Conservation (phyloP, 805 yeast genomes). For the Maudiozyma bulderi region DNA sequence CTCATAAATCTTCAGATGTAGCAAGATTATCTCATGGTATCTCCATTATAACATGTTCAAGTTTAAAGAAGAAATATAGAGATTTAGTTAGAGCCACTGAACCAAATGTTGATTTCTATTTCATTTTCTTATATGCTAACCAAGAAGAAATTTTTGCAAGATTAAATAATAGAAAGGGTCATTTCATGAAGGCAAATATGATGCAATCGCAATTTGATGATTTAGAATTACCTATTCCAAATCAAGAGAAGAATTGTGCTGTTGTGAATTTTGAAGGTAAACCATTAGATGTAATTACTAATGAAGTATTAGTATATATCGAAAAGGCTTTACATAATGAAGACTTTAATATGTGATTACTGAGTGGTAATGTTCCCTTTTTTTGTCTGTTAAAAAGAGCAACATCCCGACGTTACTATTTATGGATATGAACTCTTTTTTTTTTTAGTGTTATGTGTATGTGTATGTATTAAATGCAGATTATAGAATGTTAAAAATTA, state of each 20-base stretch:
- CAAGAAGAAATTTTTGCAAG: slow-evolving; percentile 52
- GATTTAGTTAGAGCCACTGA: slow-evolving; percentile 38
- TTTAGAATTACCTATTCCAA: slow-evolving; percentile 57
- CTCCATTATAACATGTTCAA: slow-evolving; percentile 70
- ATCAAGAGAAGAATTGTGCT: slow-evolving; percentile 22
- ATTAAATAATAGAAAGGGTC: slow-evolving; percentile 56
- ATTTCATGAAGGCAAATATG: slow-evolving; percentile 85
- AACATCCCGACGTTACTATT: too few species aligned
- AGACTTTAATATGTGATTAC: neutral
- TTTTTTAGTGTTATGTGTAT: neutral
- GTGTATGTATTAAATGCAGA: neutral
- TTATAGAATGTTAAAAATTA: neutral
- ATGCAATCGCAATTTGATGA: slow-evolving; percentile 66
- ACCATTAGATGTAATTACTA: slow-evolving; percentile 14
- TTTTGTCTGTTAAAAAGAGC: too few species aligned
- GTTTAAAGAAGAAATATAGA: slow-evolving; percentile 68
- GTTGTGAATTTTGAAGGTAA: slow-evolving; percentile 26
- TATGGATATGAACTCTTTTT: too few species aligned
- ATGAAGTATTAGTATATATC: slow-evolving; percentile 7
- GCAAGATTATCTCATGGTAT: slow-evolving; percentile 27
- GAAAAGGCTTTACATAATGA: slow-evolving; percentile 2
- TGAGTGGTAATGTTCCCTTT: neutral
- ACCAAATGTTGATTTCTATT: slow-evolving; percentile 37
- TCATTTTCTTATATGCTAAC: slow-evolving; percentile 59
- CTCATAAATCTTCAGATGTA: slow-evolving; percentile 32